A percentile compares a stretch with the other conserved stretches of the same genome.
phyloP scores from a whole-genome alignment of 495 filamentous ascomycete genomes.

The Aspergillus ellipticus region DNA sequence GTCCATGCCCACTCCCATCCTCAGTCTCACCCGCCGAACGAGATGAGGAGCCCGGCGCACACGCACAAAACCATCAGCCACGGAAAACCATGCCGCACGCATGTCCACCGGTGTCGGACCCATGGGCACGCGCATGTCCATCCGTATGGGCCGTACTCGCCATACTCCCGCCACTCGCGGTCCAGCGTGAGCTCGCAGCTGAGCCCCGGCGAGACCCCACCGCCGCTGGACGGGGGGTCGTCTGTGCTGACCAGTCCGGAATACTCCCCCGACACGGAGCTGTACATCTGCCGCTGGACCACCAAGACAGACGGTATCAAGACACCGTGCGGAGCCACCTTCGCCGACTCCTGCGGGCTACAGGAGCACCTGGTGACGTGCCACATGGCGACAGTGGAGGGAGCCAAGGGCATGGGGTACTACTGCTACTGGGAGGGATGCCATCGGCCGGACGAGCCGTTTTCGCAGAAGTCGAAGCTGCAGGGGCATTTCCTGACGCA shows the following conservation, averaged over 20 bases:
- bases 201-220: constrained; percentile 41
- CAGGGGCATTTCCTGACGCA: constrained; percentile 48
- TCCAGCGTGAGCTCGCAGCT: constrained; percentile 43
- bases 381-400: constrained; percentile 41
- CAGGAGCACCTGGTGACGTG: constrained; percentile 40
- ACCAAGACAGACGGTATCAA: constrained; percentile 27
- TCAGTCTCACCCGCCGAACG: background rate
- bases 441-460: constrained; percentile 43
- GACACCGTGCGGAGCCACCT: constrained; percentile 32
- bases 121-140: constrained; percentile 34
- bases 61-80: constrained; percentile 16
- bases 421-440: constrained; percentile 49
- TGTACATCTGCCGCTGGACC: constrained; percentile 40
- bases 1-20: constrained; percentile 17
- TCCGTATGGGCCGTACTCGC: constrained; percentile 31
- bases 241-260: constrained; percentile 42
- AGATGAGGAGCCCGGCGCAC: constrained; percentile 29
- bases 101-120: constrained; percentile 32
- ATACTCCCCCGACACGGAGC: constrained; percentile 31
- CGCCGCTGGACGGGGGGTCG: constrained; percentile 41
- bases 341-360: constrained; percentile 33
- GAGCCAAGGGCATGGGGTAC: constrained; percentile 45
- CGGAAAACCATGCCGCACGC: constrained; percentile 34
- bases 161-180: constrained; percentile 40
- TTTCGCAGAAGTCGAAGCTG: constrained; percentile 50